phyloP scores from a whole-genome alignment of 805 yeast genomes.

The Nadsonia fulvescens region DNA sequence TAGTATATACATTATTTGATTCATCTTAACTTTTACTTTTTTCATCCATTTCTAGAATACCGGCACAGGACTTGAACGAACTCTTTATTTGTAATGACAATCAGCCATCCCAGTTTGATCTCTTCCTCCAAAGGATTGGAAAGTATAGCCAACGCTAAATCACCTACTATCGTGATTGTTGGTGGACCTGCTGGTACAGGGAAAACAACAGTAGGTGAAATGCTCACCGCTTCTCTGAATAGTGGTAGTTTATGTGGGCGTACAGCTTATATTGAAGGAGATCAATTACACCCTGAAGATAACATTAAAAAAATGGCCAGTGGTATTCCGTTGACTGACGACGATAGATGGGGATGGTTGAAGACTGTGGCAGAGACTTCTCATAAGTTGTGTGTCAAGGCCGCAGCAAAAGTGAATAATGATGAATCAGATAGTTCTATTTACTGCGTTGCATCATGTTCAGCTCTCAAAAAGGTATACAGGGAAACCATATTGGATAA shows the following conservation, averaged over 20 bases:
- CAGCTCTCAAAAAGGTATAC: slow-evolving; percentile 61
- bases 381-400: slow-evolving; percentile 14
- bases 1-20: too few species aligned
- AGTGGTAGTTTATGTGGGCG: too few species aligned
- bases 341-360: slow-evolving; percentile 89
- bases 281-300: slow-evolving; percentile 47
- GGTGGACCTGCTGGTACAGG: slow-evolving; percentile 98
- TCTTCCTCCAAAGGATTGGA: too few species aligned
- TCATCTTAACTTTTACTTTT: neutral
- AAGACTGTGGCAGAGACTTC: slow-evolving; percentile 28
- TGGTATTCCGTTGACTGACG: slow-evolving; percentile 72
- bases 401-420: slow-evolving; percentile 9
- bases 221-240: slow-evolving; percentile 26
- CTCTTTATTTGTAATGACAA: too few species aligned
- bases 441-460: slow-evolving; percentile 66
- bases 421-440: too few species aligned
- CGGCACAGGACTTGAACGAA: too few species aligned
- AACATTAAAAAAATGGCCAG: slow-evolving; percentile 71
- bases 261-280: slow-evolving; percentile 80
- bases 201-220: slow-evolving; percentile 58
- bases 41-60: slow-evolving; percentile 1
- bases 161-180: slow-evolving; percentile 29
- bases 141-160: too few species aligned
- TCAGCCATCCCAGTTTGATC: too few species aligned
- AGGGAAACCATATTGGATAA: slow-evolving; percentile 38